Evolutionary conservation across 805 yeast genomes (phyloP).

Genomic region (Metschnikowia sp.): DNA sequence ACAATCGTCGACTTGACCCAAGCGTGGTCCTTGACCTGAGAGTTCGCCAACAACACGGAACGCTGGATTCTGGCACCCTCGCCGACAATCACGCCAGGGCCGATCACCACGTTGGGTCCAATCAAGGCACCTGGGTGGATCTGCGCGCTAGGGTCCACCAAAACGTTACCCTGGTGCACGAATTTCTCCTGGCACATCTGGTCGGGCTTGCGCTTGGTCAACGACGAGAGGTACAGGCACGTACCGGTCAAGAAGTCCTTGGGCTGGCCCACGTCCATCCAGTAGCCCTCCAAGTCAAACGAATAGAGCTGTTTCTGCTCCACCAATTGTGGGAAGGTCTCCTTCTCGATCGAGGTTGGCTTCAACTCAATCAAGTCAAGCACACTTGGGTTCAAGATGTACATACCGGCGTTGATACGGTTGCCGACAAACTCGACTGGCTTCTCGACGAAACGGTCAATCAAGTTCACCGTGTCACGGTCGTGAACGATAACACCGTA

Average conservation of each 20-base stretch:
- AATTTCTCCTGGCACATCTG: conserved; percentile 64
- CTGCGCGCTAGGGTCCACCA: conserved; percentile 93
- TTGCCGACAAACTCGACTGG: conserved; percentile 99
- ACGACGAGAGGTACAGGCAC: conserved; percentile 81
- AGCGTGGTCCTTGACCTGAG: conserved; percentile 93
- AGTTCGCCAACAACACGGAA: conserved; percentile 88
- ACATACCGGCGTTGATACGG: conserved; percentile 99
- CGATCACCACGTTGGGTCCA: conserved; percentile 97
- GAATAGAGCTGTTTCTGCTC: conserved; percentile 87
- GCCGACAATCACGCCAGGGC: conserved; percentile 93
- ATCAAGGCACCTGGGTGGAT: conserved; percentile 90
- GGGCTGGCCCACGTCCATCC: conserved; percentile 99
- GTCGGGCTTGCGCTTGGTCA: conserved; percentile 75
- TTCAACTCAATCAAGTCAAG: conserved; percentile 94
- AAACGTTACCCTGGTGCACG: conserved; percentile 87
- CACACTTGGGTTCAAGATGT: conserved; percentile 95
- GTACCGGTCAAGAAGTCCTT: conserved; percentile 98
- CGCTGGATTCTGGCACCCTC: conserved; percentile 98
- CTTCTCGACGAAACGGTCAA: conserved; percentile 98
- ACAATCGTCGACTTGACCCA: conserved; percentile 96
- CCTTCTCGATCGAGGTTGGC: conserved; percentile 99
- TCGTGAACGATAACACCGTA: conserved; percentile 99
- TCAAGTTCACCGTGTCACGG: conserved; percentile 89
- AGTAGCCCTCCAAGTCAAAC: conserved; percentile 96
- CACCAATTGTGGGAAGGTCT: conserved; percentile 96